Evolutionary conservation across 1,284 basidiomycete species (phyloP).

Genomic region (Ustilago bromivora): DNA sequence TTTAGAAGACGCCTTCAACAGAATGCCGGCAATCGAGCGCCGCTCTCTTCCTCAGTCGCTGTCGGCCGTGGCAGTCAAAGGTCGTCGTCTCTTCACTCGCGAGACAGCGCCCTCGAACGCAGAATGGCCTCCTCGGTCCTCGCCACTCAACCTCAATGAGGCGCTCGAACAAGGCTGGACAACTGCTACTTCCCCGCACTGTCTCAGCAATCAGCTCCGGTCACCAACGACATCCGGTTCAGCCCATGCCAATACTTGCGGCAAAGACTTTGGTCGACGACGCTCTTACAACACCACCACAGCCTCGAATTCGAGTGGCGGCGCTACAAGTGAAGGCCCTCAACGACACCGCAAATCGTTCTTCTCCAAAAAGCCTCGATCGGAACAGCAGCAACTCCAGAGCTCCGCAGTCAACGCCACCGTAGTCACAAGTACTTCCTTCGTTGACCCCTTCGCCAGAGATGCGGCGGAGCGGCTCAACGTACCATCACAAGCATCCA

Average conservation of each 20-base stretch:
- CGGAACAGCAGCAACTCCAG: background rate
- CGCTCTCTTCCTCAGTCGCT: conserved; percentile 30
- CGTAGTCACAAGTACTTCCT: background rate
- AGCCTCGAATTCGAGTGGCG: conserved; percentile 17
- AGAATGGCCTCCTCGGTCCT: conserved; percentile 3
- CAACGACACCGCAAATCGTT: conserved; percentile 34
- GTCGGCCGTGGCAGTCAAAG: conserved; percentile 29
- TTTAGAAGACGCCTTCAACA: background rate
- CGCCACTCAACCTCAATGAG: conserved; percentile 32
- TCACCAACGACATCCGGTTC: conserved; percentile 17
- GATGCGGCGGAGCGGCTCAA: background rate
- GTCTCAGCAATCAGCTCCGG: conserved; percentile 31
- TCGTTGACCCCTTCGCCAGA: conserved; percentile 27
- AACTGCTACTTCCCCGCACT: conserved; percentile 19
- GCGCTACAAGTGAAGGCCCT: conserved; percentile 1
- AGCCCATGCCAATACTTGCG: conserved; percentile 1
- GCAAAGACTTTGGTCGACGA: conserved; percentile 21
- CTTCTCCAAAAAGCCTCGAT: conserved; percentile 31
- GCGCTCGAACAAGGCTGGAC: conserved; percentile 30
- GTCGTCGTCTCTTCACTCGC: conserved; percentile 38
- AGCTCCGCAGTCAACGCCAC: background rate
- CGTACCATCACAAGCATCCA: background rate
- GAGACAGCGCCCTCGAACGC: background rate
- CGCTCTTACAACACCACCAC: conserved; percentile 38
- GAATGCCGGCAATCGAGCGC: conserved; percentile 37